Evolutionary conservation across 192 early-diverging fungal species (phyloP), one percentile per base, ranked within the genome.

Genomic region (Coemansia sp.): DNA sequence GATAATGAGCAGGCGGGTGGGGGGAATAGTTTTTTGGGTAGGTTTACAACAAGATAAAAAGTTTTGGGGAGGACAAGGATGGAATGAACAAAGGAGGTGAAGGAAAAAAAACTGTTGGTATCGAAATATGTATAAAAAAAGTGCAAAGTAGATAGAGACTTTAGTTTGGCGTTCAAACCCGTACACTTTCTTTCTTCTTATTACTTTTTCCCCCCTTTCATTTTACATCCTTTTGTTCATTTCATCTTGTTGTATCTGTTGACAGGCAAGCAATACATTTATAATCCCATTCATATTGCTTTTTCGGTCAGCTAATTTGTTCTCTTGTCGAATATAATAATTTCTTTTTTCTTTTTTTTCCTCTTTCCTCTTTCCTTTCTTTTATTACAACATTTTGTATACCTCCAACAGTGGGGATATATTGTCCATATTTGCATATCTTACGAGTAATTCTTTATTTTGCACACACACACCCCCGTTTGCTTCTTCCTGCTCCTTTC

Each of bases 61-160:
- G 26, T 26, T 26, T 26, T 26, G 26, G 26, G 26, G 26, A 26
- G 26, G 26, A 26, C 0, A 3, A 3, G 3, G 26, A 26, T 26
- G 26, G 26, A 26, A 26, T 26, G 26, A 26, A 26, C 26, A 26
- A 26, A 26, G 26, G 3, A 26, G 3, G 3, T 26, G 26, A 26
- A 26, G n/a, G n/a, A n/a, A n/a, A n/a, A n/a, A n/a, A 26, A 26
- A 26, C 3, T 26, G 26, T 26, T 26, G 26, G 26, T 26, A 26
- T 26, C 26, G 26, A 26, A 26, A 26, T 3, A 26, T 26, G 26
- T 26, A 26, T 26, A 54, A 9, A 54, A 54, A 54, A 21, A 54
- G 52, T 54, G 52, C 52, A 63, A 43, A 63, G 44, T 9, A 23
- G 19, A 12, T 50, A 26, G 52, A 54, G 52, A 54, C 52, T 54